phyloP scores from a whole-genome alignment of 129 eudicot species.

The Cynara cardunculus region DNA sequence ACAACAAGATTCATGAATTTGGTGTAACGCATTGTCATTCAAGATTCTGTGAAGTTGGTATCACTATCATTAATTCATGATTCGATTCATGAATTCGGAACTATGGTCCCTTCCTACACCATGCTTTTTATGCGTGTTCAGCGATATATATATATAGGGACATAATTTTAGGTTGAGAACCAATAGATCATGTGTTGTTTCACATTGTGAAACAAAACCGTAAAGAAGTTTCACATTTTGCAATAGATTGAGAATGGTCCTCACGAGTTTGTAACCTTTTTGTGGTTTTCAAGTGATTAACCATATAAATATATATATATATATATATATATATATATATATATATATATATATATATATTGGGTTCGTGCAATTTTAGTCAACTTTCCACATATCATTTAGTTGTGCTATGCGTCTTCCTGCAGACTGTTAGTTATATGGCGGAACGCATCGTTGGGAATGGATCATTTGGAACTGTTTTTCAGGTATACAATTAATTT shows the following conservation, averaged over 20 bases:
- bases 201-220: not conserved
- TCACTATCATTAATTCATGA: not conserved
- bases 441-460: constrained; percentile 93
- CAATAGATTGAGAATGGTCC: not conserved
- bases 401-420: constrained; percentile 9
- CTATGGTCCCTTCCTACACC: not conserved
- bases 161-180: not conserved
- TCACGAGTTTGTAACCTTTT: not conserved
- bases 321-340: too few relatives aligned
- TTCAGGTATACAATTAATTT: constrained; percentile 50
- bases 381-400: not conserved
- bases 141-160: not conserved
- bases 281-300: not conserved
- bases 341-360: not conserved
- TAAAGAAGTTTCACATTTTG: not conserved
- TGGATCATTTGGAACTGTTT: constrained; percentile 96
- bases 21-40: not conserved
- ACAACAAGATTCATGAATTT: not conserved
- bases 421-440: constrained; percentile 94
- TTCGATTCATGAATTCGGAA: too few relatives aligned
- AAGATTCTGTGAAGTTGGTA: not conserved
- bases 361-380: not conserved
- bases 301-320: not conserved
- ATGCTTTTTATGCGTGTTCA: not conserved
- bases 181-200: too few relatives aligned